Conservation (phyloP, 2,329 filamentous ascomycete species). For the Teratosphaeria zuluensis region DNA sequence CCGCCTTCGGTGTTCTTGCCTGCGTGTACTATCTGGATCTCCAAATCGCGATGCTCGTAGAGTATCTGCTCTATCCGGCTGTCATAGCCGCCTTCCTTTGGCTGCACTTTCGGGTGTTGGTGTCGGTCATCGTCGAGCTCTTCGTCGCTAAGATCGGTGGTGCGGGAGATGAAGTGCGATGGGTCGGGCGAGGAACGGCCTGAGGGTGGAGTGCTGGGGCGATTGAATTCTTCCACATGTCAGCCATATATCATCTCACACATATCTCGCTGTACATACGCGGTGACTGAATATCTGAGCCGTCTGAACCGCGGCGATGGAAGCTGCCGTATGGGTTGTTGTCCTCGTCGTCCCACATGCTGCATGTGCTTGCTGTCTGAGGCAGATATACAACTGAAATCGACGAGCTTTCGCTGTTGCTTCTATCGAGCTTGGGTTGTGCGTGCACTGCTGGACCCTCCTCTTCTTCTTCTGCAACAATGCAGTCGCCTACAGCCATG, state of each 20-base stretch:
- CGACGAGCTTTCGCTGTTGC: neutral
- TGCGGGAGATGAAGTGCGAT: conserved; percentile 46
- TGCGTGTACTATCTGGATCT: conserved; percentile 86
- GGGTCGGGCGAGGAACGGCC: conserved; percentile 61
- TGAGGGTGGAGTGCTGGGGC: conserved; percentile 55
- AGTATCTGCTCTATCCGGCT: conserved; percentile 96
- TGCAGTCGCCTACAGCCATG: neutral
- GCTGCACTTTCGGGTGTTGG: conserved; percentile 37
- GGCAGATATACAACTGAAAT: neutral
- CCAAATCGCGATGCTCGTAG: conserved; percentile 83
- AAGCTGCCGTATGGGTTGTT: conserved; percentile 97
- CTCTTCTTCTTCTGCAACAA: neutral
- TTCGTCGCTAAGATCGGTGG: conserved; percentile 48
- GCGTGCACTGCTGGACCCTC: neutral
- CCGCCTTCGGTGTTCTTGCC: conserved; percentile 91
- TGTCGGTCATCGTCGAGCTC: conserved; percentile 45
- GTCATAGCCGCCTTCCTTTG: conserved; percentile 79
- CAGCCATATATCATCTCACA: neutral
- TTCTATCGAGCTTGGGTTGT: neutral
- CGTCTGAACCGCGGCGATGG: conserved; percentile 72
- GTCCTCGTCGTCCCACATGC: conserved; percentile 98
- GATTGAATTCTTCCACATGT: conserved; percentile 44
- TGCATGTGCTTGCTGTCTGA: neutral
- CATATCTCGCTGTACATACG: conserved; percentile 12
- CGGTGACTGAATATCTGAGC: conserved; percentile 44